A percentile compares a stretch with the other conserved stretches of the same genome.
Evolutionary conservation across 169 alveolate genomes (phyloP).

Genomic region (Cryptosporidium xiaoi): DNA sequence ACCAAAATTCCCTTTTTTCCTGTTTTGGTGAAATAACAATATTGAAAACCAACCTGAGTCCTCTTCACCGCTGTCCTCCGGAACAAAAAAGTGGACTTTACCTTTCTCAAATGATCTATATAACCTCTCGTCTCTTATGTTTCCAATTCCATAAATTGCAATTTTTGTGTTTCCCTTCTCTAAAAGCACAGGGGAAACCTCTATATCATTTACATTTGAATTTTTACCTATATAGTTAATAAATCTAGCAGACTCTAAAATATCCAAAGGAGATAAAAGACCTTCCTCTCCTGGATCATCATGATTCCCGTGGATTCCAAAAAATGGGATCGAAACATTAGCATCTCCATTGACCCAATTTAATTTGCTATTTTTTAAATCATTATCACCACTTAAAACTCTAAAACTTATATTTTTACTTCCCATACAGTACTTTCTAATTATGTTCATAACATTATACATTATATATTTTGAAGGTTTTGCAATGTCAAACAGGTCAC

Average conservation of each 20-base stretch:
- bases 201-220: constrained; percentile 85
- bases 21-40: constrained; percentile 95
- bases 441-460: constrained; percentile 82
- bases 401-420: constrained; percentile 74
- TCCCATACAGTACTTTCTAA: constrained; percentile 84
- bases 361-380: constrained; percentile 1
- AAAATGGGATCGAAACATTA: constrained; percentile 51
- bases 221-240: constrained; percentile 93
- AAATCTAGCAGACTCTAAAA: constrained; percentile 83
- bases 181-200: constrained; percentile 89
- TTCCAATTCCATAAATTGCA: constrained; percentile 97
- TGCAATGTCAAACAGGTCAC: constrained; percentile 95
- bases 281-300: constrained; percentile 82
- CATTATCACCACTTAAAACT: neutral
- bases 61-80: constrained; percentile 77
- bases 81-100: constrained; percentile 89
- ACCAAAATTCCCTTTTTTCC: constrained; percentile 88
- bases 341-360: constrained; percentile 62
- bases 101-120: constrained; percentile 88
- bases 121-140: constrained; percentile 94
- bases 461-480: constrained; percentile 90
- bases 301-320: constrained; percentile 82
- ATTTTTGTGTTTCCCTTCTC: constrained; percentile 89
- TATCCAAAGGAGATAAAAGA: constrained; percentile 77
- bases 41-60: constrained; percentile 88